These are phyloP conservation scores for Crithidia acanthocephali DNA, from an alignment of 208 protist genomes.

Conservation along the genomic window DNA sequence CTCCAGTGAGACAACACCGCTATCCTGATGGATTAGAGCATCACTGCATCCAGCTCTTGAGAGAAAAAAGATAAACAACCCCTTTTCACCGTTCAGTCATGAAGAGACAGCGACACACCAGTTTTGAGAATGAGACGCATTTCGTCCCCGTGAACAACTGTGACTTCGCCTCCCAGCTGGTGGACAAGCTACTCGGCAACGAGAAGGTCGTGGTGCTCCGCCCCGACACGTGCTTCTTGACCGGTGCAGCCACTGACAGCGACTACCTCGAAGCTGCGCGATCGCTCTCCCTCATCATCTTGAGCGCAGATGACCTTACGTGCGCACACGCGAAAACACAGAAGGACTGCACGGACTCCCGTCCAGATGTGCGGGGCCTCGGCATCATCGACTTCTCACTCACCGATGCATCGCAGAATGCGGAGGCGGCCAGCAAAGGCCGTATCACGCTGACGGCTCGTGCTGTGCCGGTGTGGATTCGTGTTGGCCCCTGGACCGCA, in stretches of 20 bases:
- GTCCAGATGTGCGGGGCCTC: background rate
- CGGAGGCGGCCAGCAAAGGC: background rate
- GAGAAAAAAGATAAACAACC: no score
- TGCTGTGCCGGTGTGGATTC: slow-evolving; percentile 9
- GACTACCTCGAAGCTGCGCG: background rate
- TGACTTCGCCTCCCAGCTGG: background rate
- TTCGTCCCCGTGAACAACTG: background rate
- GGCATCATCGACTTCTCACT: slow-evolving; percentile 2
- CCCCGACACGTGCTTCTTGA: background rate
- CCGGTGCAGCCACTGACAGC: background rate
- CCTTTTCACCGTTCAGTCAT: no score
- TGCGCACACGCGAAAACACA: no score
- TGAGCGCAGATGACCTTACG: background rate
- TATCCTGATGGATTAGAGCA: no score
- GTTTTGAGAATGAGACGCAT: background rate
- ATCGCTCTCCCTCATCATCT: background rate
- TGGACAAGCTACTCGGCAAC: background rate
- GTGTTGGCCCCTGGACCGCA: background rate
- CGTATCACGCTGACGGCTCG: background rate
- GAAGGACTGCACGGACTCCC: background rate
- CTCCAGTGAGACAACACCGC: no score
- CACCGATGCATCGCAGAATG: background rate
- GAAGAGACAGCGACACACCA: background rate
- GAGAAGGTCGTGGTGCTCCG: background rate
- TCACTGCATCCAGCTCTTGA: no score